These are phyloP conservation scores for Coniochaeta sp. DNA, from an alignment of 2,329 filamentous ascomycete genomes.

Conservation along the genomic window DNA sequence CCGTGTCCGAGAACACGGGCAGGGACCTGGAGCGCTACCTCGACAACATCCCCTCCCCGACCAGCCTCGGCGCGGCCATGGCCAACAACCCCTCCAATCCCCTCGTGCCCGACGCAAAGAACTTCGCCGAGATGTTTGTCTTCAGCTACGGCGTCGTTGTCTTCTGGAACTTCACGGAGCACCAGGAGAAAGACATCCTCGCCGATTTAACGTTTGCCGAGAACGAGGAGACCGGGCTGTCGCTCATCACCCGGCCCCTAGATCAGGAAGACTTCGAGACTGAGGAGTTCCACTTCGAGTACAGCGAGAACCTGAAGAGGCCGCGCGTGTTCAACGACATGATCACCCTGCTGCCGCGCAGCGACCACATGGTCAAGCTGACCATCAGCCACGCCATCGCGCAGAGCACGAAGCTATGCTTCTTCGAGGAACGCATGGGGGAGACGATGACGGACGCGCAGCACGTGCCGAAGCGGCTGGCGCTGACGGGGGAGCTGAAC, in stretches of 20 bases:
- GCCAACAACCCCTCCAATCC: slow-evolving; percentile 47
- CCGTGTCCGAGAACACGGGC: neutral
- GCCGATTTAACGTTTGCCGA: slow-evolving; percentile 89
- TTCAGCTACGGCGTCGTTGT: slow-evolving; percentile 97
- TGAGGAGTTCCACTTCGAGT: slow-evolving; percentile 98
- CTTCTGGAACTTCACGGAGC: slow-evolving; percentile 97
- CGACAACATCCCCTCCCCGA: no score
- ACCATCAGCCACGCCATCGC: slow-evolving; percentile 96
- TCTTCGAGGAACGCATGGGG: slow-evolving; percentile 94
- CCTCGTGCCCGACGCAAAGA: slow-evolving; percentile 63
- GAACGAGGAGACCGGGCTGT: slow-evolving; percentile 52
- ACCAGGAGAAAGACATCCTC: slow-evolving; percentile 92
- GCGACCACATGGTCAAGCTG: slow-evolving; percentile 97
- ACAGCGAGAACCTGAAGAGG: slow-evolving; percentile 76
- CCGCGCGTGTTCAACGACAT: slow-evolving; percentile 98
- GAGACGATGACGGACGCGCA: slow-evolving; percentile 90
- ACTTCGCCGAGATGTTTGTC: slow-evolving; percentile 92
- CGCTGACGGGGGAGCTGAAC: slow-evolving; percentile 81
- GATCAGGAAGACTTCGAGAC: slow-evolving; percentile 91
- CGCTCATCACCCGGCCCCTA: slow-evolving; percentile 71
- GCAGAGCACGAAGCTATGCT: slow-evolving; percentile 91
- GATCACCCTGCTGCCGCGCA: slow-evolving; percentile 87
- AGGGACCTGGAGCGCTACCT: neutral
- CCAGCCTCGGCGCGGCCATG: no score
- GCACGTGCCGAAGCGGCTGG: slow-evolving; percentile 81